phyloP scores from a whole-genome alignment of 345 rosid genomes.

The Brassica incana region DNA sequence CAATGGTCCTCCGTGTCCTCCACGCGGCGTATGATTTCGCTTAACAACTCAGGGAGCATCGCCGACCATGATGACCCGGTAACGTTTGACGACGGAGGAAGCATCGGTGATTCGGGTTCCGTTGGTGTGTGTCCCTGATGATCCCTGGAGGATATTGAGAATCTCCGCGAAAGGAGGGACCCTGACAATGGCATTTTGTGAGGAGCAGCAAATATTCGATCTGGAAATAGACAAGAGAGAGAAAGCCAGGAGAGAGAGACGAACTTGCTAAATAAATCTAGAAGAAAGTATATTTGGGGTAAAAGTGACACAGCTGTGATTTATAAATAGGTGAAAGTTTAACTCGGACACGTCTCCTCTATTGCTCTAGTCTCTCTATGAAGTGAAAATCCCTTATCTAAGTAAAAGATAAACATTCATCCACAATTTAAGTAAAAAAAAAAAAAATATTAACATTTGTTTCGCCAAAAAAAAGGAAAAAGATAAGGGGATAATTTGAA shows the following conservation, averaged over 20 bases:
- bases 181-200: constrained; percentile 56
- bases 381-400: background rate
- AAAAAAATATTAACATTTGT: too few relatives aligned
- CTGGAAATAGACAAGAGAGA: constrained; percentile 22
- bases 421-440: background rate
- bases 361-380: background rate
- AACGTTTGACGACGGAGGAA: constrained; percentile 18
- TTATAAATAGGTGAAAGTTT: background rate
- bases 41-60: constrained; percentile 76
- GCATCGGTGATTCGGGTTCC: constrained; percentile 23
- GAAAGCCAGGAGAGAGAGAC: background rate
- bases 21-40: constrained; percentile 76
- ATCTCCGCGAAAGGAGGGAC: constrained; percentile 57
- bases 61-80: constrained; percentile 59
- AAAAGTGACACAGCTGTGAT: constrained; percentile 30
- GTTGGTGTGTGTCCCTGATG: constrained; percentile 13
- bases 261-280: background rate
- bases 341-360: background rate
- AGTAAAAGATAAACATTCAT: background rate
- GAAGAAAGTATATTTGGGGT: background rate
- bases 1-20: constrained; percentile 72
- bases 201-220: constrained; percentile 10
- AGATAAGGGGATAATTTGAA: too few relatives aligned
- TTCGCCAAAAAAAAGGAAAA: too few relatives aligned
- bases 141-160: constrained; percentile 57